Conservation (phyloP, 2,329 filamentous ascomycete genomes). For the Fusarium pilosicola region DNA sequence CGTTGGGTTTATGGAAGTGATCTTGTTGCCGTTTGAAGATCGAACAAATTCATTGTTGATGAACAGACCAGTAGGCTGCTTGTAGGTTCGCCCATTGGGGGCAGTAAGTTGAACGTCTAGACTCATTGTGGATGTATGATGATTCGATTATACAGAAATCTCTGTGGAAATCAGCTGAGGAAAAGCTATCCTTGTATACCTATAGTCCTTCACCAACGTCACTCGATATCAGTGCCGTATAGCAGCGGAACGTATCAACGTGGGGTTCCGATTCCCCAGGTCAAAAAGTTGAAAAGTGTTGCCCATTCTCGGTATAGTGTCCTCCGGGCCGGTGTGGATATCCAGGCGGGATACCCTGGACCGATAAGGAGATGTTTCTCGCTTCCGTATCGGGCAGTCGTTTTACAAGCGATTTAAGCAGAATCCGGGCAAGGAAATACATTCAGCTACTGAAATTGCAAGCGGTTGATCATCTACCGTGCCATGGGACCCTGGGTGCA, state of each 20-base stretch:
- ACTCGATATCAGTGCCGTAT: neutral
- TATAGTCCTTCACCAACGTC: neutral
- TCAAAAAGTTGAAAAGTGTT: constrained; percentile 8
- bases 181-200: constrained; percentile 20
- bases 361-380: neutral
- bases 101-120: constrained; percentile 46
- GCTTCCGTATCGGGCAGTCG: constrained; percentile 22
- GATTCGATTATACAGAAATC: neutral
- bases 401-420: constrained; percentile 9
- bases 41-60: constrained; percentile 73
- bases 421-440: neutral
- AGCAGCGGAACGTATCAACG: neutral
- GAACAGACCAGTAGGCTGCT: constrained; percentile 75
- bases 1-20: constrained; percentile 68
- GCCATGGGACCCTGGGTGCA: neutral
- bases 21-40: constrained; percentile 64
- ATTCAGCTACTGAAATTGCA: neutral
- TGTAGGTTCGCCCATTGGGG: constrained; percentile 72
- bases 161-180: constrained; percentile 8
- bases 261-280: neutral
- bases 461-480: neutral
- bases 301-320: constrained; percentile 7
- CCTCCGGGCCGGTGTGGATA: constrained; percentile 12
- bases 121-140: constrained; percentile 26
- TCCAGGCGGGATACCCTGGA: neutral